Percentiles rank a stretch among this genome's conserved stretches.
phyloP scores from a whole-genome alignment of 257 asterid species.

The Petunia axillaris region DNA sequence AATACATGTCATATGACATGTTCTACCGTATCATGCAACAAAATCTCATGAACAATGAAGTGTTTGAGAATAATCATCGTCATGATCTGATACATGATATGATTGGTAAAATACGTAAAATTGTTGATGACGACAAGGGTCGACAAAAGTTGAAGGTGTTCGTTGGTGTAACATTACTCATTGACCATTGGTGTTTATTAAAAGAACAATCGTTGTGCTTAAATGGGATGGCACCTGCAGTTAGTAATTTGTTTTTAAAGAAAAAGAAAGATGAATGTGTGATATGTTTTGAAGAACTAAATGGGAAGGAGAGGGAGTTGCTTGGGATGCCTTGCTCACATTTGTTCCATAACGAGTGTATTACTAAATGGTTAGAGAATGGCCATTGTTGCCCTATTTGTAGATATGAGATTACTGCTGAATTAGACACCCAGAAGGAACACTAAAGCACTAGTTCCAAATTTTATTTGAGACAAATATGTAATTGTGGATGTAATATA shows the following conservation, averaged over 20 bases:
- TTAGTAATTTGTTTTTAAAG: not conserved
- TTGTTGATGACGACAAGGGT: not conserved
- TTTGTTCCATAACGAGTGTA: too few species aligned
- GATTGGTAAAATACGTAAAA: not conserved
- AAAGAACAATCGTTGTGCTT: not conserved
- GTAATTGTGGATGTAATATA: too few species aligned
- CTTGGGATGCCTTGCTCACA: not conserved
- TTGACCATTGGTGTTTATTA: not conserved
- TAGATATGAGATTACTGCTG: too few species aligned
- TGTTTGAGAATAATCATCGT: not conserved
- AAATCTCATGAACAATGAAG: not conserved
- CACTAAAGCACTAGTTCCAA: too few species aligned
- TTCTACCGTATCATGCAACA: not conserved
- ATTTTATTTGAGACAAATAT: too few species aligned
- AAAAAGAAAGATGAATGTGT: not conserved
- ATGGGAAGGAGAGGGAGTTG: not conserved
- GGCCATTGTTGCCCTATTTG: too few species aligned
- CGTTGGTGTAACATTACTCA: not conserved
- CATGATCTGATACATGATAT: not conserved
- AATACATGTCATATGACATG: not conserved
- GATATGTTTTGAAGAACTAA: not conserved
- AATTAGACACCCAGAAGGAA: too few species aligned
- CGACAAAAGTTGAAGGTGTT: not conserved
- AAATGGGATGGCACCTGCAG: not conserved
- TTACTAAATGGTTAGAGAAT: too few species aligned